These are phyloP conservation scores for Karstenula rhodostoma DNA, from an alignment of 2,329 filamentous ascomycete species.

Conservation along the genomic window DNA sequence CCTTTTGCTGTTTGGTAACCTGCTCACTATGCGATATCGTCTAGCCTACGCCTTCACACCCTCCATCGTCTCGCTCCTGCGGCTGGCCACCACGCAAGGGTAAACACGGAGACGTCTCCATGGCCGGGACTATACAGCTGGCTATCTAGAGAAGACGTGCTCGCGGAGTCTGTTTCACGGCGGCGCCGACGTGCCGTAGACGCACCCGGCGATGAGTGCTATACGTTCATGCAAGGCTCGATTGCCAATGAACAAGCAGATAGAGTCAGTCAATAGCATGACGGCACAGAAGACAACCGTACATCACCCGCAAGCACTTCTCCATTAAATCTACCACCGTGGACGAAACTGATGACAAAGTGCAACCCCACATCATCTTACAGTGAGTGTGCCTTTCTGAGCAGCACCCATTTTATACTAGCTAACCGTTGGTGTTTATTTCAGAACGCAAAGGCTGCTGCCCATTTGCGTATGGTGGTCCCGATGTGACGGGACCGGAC, in stretches of 20 bases:
- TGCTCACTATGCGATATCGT: slow-evolving; percentile 18
- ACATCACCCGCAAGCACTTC: background rate
- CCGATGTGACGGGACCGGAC: background rate
- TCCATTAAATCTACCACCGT: background rate
- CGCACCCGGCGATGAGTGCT: background rate
- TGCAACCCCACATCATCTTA: background rate
- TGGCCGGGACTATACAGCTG: slow-evolving; percentile 30
- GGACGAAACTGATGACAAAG: background rate
- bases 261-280: background rate
- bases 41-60: slow-evolving; percentile 26
- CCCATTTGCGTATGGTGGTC: background rate
- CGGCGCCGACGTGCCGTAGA: slow-evolving; percentile 6
- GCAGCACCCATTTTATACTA: background rate
- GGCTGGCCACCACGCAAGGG: slow-evolving; percentile 35
- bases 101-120: slow-evolving; percentile 27
- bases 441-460: background rate
- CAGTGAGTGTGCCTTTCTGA: background rate
- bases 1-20: background rate
- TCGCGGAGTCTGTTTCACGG: slow-evolving; percentile 23
- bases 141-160: slow-evolving; percentile 23
- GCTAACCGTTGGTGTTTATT: background rate
- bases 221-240: background rate
- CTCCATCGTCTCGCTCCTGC: slow-evolving; percentile 32
- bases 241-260: background rate
- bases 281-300: background rate